Evolutionary conservation across 768 basidiomycete species (phyloP), one percentile per base, ranked within the genome.

Genomic region (Steccherinum ochraceum): DNA sequence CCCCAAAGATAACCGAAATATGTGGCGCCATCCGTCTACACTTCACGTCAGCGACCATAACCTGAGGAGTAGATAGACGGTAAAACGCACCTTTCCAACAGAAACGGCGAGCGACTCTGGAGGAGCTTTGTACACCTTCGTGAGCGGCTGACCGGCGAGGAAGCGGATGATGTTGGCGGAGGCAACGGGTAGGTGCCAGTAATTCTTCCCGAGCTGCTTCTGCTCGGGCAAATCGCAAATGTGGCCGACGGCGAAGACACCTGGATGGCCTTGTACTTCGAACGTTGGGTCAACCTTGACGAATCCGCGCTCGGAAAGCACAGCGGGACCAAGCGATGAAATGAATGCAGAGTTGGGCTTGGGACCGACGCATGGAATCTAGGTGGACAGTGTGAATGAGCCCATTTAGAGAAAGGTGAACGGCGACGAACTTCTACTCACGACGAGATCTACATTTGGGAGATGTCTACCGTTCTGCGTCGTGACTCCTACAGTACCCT

Each of bases 231-330:
- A 79, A 39, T 83, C 79, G 52, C 80, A 75, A 49, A 81, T 71
- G 57, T 88, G 84, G 1, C 85, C 84, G 1, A 67, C 70, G 0
- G 84, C 86, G 50, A 82, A 85, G 12, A 87, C 76, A 51, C 70
- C 69, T 0, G 77, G 66, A 59, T 81, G 64, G 0, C 64, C 65
- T 5, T 54, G 56, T 2, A 87, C 63, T 55, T 84, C 82, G 27
- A 86, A 69, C 0, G 80, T 83, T 2, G 79, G 71, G 18, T 63
- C 59, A 11, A 86, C 72, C 52, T 76, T 77, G 51, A 84, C 73
- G 56, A 67, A 50, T 64, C 78, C 58, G 56, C 54, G 27, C 45
- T 58, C 12, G 56, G 69, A 61, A 19, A 76, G 60, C 1, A 62
- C 52, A 24, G 58, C 60, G 4, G 63, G 51, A 19, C 65, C 66